phyloP scores from a whole-genome alignment of 257 asterid species.

The Parsonsia alboflavescens region DNA sequence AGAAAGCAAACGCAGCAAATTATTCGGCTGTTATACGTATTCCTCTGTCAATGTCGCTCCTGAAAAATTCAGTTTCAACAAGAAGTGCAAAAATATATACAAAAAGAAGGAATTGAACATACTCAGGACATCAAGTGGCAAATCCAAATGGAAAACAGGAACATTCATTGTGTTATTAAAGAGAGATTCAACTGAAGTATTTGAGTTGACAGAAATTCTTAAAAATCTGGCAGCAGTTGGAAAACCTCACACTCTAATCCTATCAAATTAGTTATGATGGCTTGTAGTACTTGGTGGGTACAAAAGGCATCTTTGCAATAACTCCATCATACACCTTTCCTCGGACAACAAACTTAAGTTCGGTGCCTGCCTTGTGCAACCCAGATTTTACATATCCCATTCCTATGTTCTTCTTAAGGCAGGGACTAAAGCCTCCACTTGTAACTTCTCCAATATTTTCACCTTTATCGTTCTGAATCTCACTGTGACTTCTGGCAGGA shows the following conservation, averaged over 20 bases:
- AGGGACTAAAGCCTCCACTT: conserved; percentile 98
- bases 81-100: not conserved
- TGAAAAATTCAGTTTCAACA: not conserved
- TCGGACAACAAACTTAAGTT: conserved; percentile 67
- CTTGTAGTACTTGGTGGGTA: conserved; percentile 81
- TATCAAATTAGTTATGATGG: conserved; percentile 33
- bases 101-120: not conserved
- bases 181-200: conserved; percentile 11
- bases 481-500: conserved; percentile 90
- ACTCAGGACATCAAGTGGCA: not conserved
- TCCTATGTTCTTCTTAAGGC: conserved; percentile 88
- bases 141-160: not conserved
- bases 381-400: conserved; percentile 99
- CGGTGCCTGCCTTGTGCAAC: conserved; percentile 67
- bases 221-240: conserved; percentile 14
- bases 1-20: not conserved
- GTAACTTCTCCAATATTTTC: conserved; percentile 83
- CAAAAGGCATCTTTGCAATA: conserved; percentile 85
- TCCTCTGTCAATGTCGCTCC: not conserved
- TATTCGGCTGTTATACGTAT: not conserved
- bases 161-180: not conserved
- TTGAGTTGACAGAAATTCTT: conserved; percentile 21
- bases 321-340: conserved; percentile 81
- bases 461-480: conserved; percentile 80
- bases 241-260: conserved; percentile 16